A percentile compares a stretch with the other conserved stretches of the same genome.
Evolutionary conservation across 2,329 filamentous ascomycete genomes (phyloP).

Genomic region (Pyricularia sp.): DNA sequence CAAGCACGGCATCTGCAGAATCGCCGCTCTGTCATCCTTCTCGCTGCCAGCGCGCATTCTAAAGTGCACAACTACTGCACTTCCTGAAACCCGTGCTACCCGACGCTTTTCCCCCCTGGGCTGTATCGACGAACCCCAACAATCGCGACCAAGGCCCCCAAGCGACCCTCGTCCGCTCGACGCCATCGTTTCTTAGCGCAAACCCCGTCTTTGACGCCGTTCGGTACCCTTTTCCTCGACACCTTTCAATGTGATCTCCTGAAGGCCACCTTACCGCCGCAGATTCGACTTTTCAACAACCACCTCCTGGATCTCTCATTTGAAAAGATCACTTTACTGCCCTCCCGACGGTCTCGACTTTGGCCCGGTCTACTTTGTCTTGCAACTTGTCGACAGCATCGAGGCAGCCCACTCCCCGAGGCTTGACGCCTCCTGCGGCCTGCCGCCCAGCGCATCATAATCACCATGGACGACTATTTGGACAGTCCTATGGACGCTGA

Average conservation of each 20-base stretch:
- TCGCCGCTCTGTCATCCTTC: background rate
- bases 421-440: constrained; percentile 5
- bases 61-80: constrained; percentile 1
- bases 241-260: background rate
- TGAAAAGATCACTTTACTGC: background rate
- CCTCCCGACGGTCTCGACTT: background rate
- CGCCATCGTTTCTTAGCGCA: background rate
- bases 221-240: background rate
- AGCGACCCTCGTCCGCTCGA: background rate
- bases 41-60: background rate
- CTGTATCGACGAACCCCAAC: background rate
- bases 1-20: background rate
- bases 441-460: constrained; percentile 27
- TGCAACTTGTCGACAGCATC: background rate
- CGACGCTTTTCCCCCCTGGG: background rate
- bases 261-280: background rate
- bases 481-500: constrained; percentile 65
- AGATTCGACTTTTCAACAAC: background rate
- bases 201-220: background rate
- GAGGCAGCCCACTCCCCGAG: background rate
- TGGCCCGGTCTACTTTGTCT: background rate
- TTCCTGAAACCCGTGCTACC: constrained; percentile 1
- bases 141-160: background rate
- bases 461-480: constrained; percentile 49
- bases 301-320: background rate